Base-by-base conservation (phyloP, 2,329 filamentous ascomycete genomes). In the Monilinia aucupariae region DNA sequence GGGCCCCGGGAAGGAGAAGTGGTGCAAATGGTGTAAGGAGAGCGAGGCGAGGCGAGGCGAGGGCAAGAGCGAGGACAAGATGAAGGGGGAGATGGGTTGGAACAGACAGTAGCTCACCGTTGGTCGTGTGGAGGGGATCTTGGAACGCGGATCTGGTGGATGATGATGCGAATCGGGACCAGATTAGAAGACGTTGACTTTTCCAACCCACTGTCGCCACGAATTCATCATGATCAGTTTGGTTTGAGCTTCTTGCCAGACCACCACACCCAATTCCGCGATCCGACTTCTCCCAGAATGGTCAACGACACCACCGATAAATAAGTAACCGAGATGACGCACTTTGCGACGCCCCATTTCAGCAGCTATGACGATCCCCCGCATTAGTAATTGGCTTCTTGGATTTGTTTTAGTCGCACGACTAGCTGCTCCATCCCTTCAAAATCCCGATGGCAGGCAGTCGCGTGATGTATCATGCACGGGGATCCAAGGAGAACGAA, bases 331-430 rank as follows among this genome's bases (percentile, higher is more conserved):
- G n/a, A 55, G 6, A 43, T 30, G 52, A 55, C 30, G 17, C 37
- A 43, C 0, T 30, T 25, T 17, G 20, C 17, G 15, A 30, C 30
- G 56, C 45, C 51, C 8, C 17, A 37, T 51, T 41, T 51, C 34
- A 52, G 56, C 56, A 3, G 27, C 27, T 51, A 41, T 51, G 47
- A 59, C 56, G 56, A 59, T 59, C 56, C 51, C 56, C 47, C 56
- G 56, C 47, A 41, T 49, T 4, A 13, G 15, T 27, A 39, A 27
- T 13, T 12, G 22, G 4, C 8, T 47, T 22, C 7, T 43, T 20
- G 39, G 39, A 15, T 5, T 13, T n/a, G 9, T 5, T 39, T 17
- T 25, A 39, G 51, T 53, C 4, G 34, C 15, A 30, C 13, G 8
- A 27, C 22, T 20, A 22, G 34, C 8, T 6, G 13, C 30, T 13